These are phyloP conservation scores for Oehlia diaphana DNA, from an alignment of 192 early-diverging fungal species.

Conservation along the genomic window DNA sequence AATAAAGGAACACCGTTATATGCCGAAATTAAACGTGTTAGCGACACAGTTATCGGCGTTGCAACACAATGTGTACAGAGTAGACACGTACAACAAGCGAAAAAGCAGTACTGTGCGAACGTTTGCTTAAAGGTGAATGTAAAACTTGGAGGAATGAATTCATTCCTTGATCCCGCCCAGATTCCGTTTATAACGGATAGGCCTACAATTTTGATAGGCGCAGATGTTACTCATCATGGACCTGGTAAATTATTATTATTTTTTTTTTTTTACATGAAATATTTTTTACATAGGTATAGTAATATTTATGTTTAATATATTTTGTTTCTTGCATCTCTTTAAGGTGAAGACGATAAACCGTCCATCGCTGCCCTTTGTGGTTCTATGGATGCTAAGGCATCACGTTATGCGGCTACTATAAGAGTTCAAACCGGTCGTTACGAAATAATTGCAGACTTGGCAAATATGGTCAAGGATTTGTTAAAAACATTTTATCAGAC, in stretches of 20 bases:
- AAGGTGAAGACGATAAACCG: conserved; percentile 51
- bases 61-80: conserved; percentile 88
- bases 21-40: conserved; percentile 82
- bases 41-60: conserved; percentile 84
- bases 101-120: conserved; percentile 90
- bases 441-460: conserved; percentile 73
- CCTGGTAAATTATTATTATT: conserved; percentile 48
- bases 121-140: conserved; percentile 72
- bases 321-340: background rate
- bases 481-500: conserved; percentile 65
- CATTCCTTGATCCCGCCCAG: conserved; percentile 54
- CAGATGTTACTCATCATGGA: conserved; percentile 86
- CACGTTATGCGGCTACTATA: conserved; percentile 62
- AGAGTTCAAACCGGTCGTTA: conserved; percentile 66
- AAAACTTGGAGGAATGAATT: conserved; percentile 69
- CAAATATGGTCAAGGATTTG: conserved; percentile 64
- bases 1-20: conserved; percentile 61
- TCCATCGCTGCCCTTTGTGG: conserved; percentile 80
- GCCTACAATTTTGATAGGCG: conserved; percentile 84
- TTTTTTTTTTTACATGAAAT: background rate
- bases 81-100: conserved; percentile 71
- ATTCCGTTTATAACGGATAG: conserved; percentile 64
- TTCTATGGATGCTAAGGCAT: conserved; percentile 62
- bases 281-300: too few relatives aligned
- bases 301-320: background rate